These are phyloP conservation scores for Venturia oleaginea DNA, from an alignment of 2,329 filamentous ascomycete genomes.

Conservation along the genomic window DNA sequence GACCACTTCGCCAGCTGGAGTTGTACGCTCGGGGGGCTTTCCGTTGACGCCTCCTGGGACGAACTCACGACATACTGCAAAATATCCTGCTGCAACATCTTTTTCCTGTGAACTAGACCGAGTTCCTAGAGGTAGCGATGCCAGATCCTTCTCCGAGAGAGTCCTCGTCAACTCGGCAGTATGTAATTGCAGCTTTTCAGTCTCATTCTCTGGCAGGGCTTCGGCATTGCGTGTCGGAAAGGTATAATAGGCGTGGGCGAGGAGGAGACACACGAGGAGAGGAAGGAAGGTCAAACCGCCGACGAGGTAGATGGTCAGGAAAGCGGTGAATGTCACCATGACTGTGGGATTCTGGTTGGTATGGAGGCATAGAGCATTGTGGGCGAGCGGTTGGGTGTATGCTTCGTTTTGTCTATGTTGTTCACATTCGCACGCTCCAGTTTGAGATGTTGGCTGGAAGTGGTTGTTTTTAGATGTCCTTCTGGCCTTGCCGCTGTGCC, in stretches of 20 bases:
- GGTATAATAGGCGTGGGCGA: slow-evolving; percentile 60
- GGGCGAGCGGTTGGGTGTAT: background rate
- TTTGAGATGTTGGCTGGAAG: background rate
- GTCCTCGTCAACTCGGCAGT: slow-evolving; percentile 32
- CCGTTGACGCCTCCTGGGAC: slow-evolving; percentile 85
- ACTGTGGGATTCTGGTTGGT: background rate
- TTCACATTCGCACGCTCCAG: background rate
- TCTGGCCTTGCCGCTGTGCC: no score
- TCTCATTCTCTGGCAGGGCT: slow-evolving; percentile 28
- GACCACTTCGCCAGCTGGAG: slow-evolving; percentile 69
- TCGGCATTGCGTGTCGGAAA: slow-evolving; percentile 41
- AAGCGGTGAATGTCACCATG: slow-evolving; percentile 36
- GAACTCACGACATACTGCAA: slow-evolving; percentile 90
- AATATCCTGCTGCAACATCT: slow-evolving; percentile 83
- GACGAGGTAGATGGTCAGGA: slow-evolving; percentile 70
- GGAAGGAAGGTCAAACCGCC: slow-evolving; percentile 86
- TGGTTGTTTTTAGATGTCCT: background rate
- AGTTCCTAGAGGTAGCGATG: slow-evolving; percentile 53
- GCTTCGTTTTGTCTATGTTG: background rate
- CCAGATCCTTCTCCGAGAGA: slow-evolving; percentile 37
- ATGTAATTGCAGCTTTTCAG: slow-evolving; percentile 34
- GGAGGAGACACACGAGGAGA: slow-evolving; percentile 50
- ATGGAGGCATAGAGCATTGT: background rate
- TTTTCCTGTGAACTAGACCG: slow-evolving; percentile 49
- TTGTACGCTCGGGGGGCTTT: slow-evolving; percentile 79